Percentiles rank a stretch among this genome's conserved stretches.
phyloP scores from a whole-genome alignment of 345 rosid genomes.

The Heritiera fomes region DNA sequence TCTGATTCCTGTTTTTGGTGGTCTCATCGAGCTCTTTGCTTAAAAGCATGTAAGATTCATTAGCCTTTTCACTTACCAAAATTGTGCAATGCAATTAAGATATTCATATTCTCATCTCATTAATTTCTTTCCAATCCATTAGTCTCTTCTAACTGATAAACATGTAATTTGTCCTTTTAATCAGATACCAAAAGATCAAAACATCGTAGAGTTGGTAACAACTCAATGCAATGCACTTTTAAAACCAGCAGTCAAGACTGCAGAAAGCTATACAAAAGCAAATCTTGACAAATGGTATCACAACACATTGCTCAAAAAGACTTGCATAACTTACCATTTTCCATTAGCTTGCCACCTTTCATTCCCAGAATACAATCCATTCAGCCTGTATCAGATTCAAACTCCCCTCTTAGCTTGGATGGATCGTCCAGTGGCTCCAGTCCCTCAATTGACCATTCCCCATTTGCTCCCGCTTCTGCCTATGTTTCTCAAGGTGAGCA shows the following conservation, averaged over 20 bases:
- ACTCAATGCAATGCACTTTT: constrained; percentile 41
- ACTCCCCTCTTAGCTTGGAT: constrained; percentile 37
- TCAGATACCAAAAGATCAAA: constrained; percentile 67
- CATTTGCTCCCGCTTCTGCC: constrained; percentile 31
- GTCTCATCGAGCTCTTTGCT: constrained; percentile 82
- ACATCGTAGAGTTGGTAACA: constrained; percentile 47
- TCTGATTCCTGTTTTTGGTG: constrained; percentile 68
- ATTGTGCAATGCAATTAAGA: neutral
- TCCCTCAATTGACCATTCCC: constrained; percentile 39
- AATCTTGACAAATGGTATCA: constrained; percentile 19
- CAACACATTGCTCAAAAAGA: constrained; percentile 27
- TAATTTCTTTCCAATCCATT: neutral
- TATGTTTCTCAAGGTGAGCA: constrained; percentile 26
- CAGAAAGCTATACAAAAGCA: constrained; percentile 20
- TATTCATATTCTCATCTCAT: neutral
- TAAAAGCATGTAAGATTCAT: constrained; percentile 50
- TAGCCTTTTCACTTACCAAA: neutral
- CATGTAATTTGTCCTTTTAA: constrained; percentile 29
- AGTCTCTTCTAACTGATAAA: neutral
- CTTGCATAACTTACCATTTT: constrained; percentile 23
- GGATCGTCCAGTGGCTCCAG: constrained; percentile 61
- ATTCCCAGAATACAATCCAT: constrained; percentile 27
- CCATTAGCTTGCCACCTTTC: constrained; percentile 21
- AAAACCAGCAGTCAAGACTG: constrained; percentile 29
- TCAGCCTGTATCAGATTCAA: constrained; percentile 23